Evolutionary conservation across 73 alveolate genomes (phyloP), one percentile per base, ranked within the genome.

Genomic region (Paramecium pentaurelia): DNA sequence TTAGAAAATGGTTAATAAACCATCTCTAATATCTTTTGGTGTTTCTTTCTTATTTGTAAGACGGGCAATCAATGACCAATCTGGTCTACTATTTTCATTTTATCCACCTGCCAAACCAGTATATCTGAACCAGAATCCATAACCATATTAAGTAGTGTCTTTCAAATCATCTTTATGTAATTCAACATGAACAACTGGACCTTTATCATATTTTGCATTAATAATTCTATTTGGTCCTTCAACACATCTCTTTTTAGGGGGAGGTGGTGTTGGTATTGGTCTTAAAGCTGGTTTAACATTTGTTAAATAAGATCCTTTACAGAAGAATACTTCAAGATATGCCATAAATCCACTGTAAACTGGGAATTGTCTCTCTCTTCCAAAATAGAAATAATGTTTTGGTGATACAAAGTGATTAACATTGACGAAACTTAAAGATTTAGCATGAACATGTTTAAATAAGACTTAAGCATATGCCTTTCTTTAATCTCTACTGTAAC

Each of bases 381-480:
- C 86, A 34, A 32, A 71, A 34, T 71, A 71, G 86, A 71, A 71
- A 36, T 71, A 71, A 36, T 71, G 86, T 34, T 36, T 71, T 34
- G 86, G 86, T 32, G 86, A 71, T 11, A 71, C 59, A 36, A 32
- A 71, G 28, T 71, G 86, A 32, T 71, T 71, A 2, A 71, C 86
- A 71, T 71, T 71, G 2, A 71, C 58, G 27, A 71, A 71, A 36
- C 86, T 71, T 16, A 71, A 28, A 30, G 86, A 71, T 71, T 71
- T 71, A 22, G 77, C 77, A 60, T 60, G 77, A 30, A 60, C 77
- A 60, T 71, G 59, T 71, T 71, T 71, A 32, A 71, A 71, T 71
- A 32, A 71, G n/a, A 77, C 90, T 42, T 77, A 40, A 77, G 90
- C 90, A 77, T 77, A 77, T 0, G 90, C 90, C 28, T 77, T 42